phyloP scores from a whole-genome alignment of 2,329 filamentous ascomycete genomes.

The Neopestalotiopsis sp. region DNA sequence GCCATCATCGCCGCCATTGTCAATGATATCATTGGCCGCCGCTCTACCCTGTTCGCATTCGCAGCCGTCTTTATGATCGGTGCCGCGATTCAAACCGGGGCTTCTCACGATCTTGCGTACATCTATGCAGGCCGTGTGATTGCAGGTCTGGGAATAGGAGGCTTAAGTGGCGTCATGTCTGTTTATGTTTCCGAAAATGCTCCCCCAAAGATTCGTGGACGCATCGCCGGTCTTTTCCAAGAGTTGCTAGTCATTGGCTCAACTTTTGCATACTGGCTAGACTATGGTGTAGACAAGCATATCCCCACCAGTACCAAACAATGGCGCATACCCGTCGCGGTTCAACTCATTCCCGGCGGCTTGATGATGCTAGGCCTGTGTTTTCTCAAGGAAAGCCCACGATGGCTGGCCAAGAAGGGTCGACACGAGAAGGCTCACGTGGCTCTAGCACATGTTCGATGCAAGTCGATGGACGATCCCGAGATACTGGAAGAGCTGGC shows the following conservation, averaged over 20 bases:
- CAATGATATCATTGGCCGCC: slow-evolving; percentile 60
- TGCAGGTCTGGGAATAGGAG: slow-evolving; percentile 49
- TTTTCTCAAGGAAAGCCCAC: slow-evolving; percentile 30
- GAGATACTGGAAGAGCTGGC: slow-evolving; percentile 34
- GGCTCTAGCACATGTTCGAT: slow-evolving; percentile 29
- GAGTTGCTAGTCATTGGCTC: slow-evolving; percentile 48
- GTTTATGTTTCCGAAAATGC: slow-evolving; percentile 40
- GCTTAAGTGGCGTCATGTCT: slow-evolving; percentile 47
- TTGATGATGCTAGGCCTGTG: slow-evolving; percentile 34
- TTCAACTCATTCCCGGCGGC: slow-evolving; percentile 32
- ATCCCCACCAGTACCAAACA: slow-evolving; percentile 30
- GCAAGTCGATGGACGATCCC: slow-evolving; percentile 32
- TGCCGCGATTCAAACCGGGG: slow-evolving; percentile 67
- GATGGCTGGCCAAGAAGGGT: slow-evolving; percentile 32
- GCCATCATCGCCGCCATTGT: slow-evolving; percentile 57
- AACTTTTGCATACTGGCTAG: slow-evolving; percentile 35
- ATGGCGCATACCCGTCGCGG: slow-evolving; percentile 34
- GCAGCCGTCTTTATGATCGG: slow-evolving; percentile 59
- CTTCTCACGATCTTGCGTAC: slow-evolving; percentile 62
- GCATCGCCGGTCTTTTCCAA: slow-evolving; percentile 52
- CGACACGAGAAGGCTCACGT: slow-evolving; percentile 25
- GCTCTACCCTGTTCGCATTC: slow-evolving; percentile 16
- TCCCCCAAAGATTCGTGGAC: slow-evolving; percentile 50
- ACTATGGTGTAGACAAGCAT: slow-evolving; percentile 39
- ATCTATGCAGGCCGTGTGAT: slow-evolving; percentile 54